Percentiles rank a stretch among this genome's conserved stretches.
These are phyloP conservation scores for Zygosaccharomyces gambellarensis DNA, from an alignment of 805 yeast species.

Conservation along the genomic window DNA sequence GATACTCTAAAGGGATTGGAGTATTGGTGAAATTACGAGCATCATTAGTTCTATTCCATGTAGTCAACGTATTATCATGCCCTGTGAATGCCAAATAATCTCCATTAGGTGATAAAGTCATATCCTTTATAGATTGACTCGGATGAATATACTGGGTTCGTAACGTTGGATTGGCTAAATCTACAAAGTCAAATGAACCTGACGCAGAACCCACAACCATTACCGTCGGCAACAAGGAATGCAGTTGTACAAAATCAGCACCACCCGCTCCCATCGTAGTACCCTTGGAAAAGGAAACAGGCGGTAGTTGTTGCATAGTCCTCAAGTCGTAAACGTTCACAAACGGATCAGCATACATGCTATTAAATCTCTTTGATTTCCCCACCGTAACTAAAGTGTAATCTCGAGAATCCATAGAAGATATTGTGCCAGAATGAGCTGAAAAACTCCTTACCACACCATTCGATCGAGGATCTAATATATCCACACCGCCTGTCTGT, in stretches of 20 bases:
- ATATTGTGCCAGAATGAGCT: constrained; percentile 57
- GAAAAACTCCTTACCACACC: constrained; percentile 48
- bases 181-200: constrained; percentile 85
- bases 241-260: constrained; percentile 76
- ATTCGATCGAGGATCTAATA: constrained; percentile 52
- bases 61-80: constrained; percentile 45
- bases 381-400: constrained; percentile 77
- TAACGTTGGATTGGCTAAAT: constrained; percentile 68
- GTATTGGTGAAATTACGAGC: constrained; percentile 30
- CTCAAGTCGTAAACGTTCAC: constrained; percentile 79
- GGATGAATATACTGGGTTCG: constrained; percentile 35
- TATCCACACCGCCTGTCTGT: constrained; percentile 55
- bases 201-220: constrained; percentile 65
- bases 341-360: constrained; percentile 64
- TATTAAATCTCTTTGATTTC: constrained; percentile 58
- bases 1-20: constrained; percentile 48
- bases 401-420: constrained; percentile 63
- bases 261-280: constrained; percentile 54
- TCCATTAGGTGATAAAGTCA: constrained; percentile 51
- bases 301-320: constrained; percentile 63
- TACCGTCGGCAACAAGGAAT: constrained; percentile 79
- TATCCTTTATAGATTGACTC: constrained; percentile 31
- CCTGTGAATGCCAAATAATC: constrained; percentile 72
- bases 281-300: constrained; percentile 69
- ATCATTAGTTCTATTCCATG: constrained; percentile 29